Conservation (phyloP, 352 stramenopile genomes). For the Lagenidium sp. region DNA sequence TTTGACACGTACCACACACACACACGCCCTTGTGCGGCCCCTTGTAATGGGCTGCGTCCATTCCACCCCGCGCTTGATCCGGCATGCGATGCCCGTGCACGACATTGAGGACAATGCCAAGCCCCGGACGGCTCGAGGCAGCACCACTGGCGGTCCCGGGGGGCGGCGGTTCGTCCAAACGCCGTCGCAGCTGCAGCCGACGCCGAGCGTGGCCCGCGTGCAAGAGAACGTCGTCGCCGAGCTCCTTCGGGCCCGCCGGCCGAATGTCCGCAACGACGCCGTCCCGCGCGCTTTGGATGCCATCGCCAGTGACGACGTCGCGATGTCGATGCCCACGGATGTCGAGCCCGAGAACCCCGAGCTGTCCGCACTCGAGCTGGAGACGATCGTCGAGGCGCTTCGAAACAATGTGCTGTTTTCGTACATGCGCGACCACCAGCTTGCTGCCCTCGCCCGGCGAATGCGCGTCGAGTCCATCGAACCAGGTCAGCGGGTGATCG, state of each 20-base stretch:
- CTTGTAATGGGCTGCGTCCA: slow-evolving; percentile 9
- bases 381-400: slow-evolving; percentile 46
- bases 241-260: slow-evolving; percentile 31
- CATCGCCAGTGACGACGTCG: slow-evolving; percentile 22
- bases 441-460: slow-evolving; percentile 56
- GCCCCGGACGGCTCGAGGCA: neutral
- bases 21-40: too few relatives aligned
- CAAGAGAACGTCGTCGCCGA: slow-evolving; percentile 35
- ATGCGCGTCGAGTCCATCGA: slow-evolving; percentile 75
- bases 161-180: neutral
- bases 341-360: slow-evolving; percentile 5
- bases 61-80: too few relatives aligned
- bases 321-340: neutral
- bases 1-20: too few relatives aligned
- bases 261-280: slow-evolving; percentile 24
- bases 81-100: too few relatives aligned
- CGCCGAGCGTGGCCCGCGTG: slow-evolving; percentile 28
- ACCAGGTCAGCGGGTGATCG: slow-evolving; percentile 62
- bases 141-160: neutral
- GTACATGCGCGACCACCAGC: slow-evolving; percentile 58
- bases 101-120: too few relatives aligned
- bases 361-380: slow-evolving; percentile 22
- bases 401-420: slow-evolving; percentile 73
- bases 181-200: slow-evolving; percentile 4
- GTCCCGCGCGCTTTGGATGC: slow-evolving; percentile 5